These are phyloP conservation scores for Choiromyces venosus DNA, from an alignment of 495 filamentous ascomycete genomes.

Conservation along the genomic window DNA sequence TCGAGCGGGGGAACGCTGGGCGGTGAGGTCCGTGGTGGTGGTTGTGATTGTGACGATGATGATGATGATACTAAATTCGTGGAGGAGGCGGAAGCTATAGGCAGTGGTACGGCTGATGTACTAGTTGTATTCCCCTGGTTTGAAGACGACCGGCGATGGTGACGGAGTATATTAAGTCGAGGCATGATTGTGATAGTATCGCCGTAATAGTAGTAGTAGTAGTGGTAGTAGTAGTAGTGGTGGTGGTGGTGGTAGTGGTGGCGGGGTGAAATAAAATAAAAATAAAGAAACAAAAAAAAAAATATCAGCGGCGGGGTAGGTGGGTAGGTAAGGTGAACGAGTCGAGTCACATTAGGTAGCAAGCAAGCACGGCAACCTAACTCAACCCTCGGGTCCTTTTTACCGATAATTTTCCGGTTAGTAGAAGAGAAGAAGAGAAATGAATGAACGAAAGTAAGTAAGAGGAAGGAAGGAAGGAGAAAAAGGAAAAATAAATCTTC, in stretches of 20 bases:
- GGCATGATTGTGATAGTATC: conserved; percentile 29
- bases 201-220: no score
- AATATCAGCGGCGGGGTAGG: no score
- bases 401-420: background rate
- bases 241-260: background rate
- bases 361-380: background rate
- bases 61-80: conserved; percentile 16
- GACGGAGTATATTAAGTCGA: conserved; percentile 36
- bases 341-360: background rate
- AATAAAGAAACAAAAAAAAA: background rate
- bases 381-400: background rate
- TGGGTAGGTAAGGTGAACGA: background rate
- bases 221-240: background rate
- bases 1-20: conserved; percentile 9
- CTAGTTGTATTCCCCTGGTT: conserved; percentile 19
- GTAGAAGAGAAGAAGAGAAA: background rate
- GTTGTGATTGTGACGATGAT: conserved; percentile 10
- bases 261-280: background rate
- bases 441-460: no score
- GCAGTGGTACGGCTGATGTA: background rate
- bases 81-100: conserved; percentile 6
- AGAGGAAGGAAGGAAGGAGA: background rate
- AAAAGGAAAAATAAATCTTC: background rate
- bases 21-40: conserved; percentile 22
- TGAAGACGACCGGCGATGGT: conserved; percentile 29